A percentile compares a stretch with the other conserved stretches of the same genome.
These are phyloP conservation scores for Marchantia paleacea DNA, from an alignment of 225 moss, liverwort and hornwort species.

Conservation along the genomic window DNA sequence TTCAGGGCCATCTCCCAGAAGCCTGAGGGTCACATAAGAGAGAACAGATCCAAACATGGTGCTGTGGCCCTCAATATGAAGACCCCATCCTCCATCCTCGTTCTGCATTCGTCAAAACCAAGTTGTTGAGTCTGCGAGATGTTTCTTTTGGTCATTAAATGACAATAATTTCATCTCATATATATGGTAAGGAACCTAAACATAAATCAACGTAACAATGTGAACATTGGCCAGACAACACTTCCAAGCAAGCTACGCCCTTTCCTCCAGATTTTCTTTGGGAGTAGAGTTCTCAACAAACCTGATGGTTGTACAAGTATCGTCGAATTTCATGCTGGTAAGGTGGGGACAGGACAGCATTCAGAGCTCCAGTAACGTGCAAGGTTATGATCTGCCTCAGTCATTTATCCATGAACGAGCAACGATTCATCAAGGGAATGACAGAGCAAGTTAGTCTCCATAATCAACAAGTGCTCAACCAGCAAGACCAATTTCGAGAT, in stretches of 20 bases:
- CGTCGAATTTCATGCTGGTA: slow-evolving; percentile 80
- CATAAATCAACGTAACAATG: neutral
- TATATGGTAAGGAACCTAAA: neutral
- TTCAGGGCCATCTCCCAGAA: slow-evolving; percentile 74
- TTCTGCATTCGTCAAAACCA: slow-evolving; percentile 51
- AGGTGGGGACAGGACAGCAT: slow-evolving; percentile 56
- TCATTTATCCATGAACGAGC: neutral
- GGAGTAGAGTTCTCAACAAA: slow-evolving; percentile 14
- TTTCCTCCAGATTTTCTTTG: neutral
- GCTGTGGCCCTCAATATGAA: slow-evolving; percentile 95
- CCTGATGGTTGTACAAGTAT: slow-evolving; percentile 97
- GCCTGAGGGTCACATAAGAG: slow-evolving; percentile 67
- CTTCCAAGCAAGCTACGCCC: neutral
- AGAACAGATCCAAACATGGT: slow-evolving; percentile 97
- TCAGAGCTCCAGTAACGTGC: slow-evolving; percentile 72
- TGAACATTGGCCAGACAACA: neutral
- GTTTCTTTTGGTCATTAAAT: neutral
- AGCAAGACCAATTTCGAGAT: no score
- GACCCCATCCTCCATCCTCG: slow-evolving; percentile 95
- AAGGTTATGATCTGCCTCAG: slow-evolving; percentile 61
- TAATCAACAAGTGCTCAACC: no score
- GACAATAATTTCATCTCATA: neutral
- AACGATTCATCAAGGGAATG: neutral
- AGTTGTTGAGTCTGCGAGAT: neutral
- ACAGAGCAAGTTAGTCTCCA: neutral